These are phyloP conservation scores for Ascochyta viciae-villosae DNA, from an alignment of 2,329 filamentous ascomycete genomes.

Conservation along the genomic window DNA sequence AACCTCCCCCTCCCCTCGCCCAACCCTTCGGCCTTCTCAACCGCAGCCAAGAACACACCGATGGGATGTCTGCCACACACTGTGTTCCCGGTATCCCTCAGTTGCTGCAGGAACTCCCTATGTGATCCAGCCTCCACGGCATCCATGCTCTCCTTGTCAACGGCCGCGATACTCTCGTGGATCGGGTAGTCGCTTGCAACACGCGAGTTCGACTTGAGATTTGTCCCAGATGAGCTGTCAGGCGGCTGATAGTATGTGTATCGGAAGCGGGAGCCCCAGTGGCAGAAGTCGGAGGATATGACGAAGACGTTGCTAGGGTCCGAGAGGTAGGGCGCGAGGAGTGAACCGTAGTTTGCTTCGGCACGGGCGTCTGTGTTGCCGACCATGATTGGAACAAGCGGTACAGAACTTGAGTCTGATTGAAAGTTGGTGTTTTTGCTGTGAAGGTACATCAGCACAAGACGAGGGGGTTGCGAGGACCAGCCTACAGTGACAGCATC, in stretches of 20 bases:
- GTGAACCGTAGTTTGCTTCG: conserved; percentile 71
- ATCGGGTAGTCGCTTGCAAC: conserved; percentile 64
- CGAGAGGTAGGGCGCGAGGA: conserved; percentile 79
- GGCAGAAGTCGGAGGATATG: conserved; percentile 94
- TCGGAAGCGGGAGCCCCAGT: conserved; percentile 86
- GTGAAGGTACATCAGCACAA: conserved; percentile 23
- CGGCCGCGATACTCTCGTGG: conserved; percentile 80
- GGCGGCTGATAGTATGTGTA: conserved; percentile 79
- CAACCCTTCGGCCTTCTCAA: conserved; percentile 65
- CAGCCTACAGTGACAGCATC: conserved; percentile 62
- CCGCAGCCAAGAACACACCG: conserved; percentile 85
- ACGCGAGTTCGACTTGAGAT: conserved; percentile 50
- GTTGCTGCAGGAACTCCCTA: conserved; percentile 70
- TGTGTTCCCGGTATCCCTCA: conserved; percentile 81
- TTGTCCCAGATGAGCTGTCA: conserved; percentile 45
- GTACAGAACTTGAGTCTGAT: conserved; percentile 66
- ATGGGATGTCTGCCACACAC: conserved; percentile 96
- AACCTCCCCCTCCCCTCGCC: conserved; percentile 68
- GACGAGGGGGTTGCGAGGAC: background rate
- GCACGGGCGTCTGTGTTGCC: conserved; percentile 72
- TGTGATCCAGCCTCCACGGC: conserved; percentile 82
- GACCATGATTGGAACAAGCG: conserved; percentile 83
- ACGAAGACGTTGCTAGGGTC: conserved; percentile 83
- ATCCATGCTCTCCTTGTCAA: conserved; percentile 84
- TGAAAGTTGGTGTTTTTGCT: conserved; percentile 38